phyloP scores from a whole-genome alignment of 768 basidiomycete species.

The Cyathus striatus region DNA sequence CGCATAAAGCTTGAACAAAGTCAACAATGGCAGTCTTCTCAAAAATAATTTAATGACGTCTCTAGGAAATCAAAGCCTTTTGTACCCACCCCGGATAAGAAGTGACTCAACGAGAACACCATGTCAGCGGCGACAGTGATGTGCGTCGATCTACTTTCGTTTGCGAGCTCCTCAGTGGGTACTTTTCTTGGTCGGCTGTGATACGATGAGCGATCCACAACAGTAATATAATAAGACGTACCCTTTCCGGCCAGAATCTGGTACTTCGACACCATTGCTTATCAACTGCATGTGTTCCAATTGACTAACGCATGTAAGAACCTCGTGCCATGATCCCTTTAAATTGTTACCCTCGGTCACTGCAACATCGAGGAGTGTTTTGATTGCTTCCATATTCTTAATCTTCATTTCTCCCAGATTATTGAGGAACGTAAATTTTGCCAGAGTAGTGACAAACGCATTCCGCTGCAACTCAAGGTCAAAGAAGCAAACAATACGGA shows the following conservation, averaged over 20 bases:
- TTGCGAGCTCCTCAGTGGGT: constrained; percentile 90
- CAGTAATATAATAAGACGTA: too few species aligned
- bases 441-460: constrained; percentile 94
- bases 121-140: constrained; percentile 99
- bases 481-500: constrained; percentile 94
- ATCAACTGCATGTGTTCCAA: constrained; percentile 98
- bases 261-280: constrained; percentile 81
- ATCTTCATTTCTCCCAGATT: constrained; percentile 98
- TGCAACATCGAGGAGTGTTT: constrained; percentile 88
- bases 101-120: constrained; percentile 96
- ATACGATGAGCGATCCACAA: constrained; percentile 9
- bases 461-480: constrained; percentile 97
- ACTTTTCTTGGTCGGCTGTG: constrained; percentile 51
- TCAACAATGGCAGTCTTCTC: constrained; percentile 91
- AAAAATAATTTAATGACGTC: not conserved
- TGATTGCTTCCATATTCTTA: constrained; percentile 99
- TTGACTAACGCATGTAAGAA: constrained; percentile 95
- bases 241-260: constrained; percentile 79
- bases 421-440: constrained; percentile 96
- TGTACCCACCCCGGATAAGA: constrained; percentile 83
- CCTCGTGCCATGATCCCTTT: constrained; percentile 95
- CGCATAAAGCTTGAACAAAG: constrained; percentile 92
- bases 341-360: constrained; percentile 96
- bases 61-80: not conserved
- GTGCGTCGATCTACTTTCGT: constrained; percentile 94